Percentiles rank a stretch among this genome's conserved stretches.
Conservation (phyloP, 1,284 basidiomycete genomes). For the Irpex sp. region DNA sequence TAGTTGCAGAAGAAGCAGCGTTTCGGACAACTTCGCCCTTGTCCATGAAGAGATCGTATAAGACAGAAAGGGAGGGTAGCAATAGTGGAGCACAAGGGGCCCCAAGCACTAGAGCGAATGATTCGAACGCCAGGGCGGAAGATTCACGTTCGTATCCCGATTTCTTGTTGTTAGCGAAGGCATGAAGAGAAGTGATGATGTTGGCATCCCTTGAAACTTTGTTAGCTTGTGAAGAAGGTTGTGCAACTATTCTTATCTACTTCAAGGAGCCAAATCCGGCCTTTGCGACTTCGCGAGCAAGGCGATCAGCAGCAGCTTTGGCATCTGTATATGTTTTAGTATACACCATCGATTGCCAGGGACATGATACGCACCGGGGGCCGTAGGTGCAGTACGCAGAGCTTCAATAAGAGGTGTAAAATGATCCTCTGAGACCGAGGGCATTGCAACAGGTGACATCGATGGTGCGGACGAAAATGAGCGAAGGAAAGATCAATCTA, state of each 20-base stretch:
- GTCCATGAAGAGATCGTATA: conserved; percentile 91
- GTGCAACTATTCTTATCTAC: conserved; percentile 37
- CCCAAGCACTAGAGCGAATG: conserved; percentile 71
- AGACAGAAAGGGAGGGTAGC: conserved; percentile 71
- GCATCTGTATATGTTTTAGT: conserved; percentile 49
- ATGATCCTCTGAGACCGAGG: conserved; percentile 37
- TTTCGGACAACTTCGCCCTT: conserved; percentile 91
- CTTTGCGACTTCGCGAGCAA: conserved; percentile 68
- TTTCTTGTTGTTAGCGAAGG: conserved; percentile 85
- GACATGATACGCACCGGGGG: conserved; percentile 48
- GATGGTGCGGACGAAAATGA: conserved; percentile 7
- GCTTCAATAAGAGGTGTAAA: conserved; percentile 59
- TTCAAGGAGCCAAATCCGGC: conserved; percentile 57
- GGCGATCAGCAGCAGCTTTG: conserved; percentile 73
- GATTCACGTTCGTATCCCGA: conserved; percentile 92
- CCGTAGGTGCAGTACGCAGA: conserved; percentile 67
- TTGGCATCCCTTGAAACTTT: conserved; percentile 47
- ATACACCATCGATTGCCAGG: neutral
- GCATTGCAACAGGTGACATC: conserved; percentile 58
- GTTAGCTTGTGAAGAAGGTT: neutral
- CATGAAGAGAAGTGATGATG: conserved; percentile 63
- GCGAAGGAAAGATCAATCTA: neutral
- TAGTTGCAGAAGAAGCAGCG: conserved; percentile 82
- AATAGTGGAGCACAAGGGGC: conserved; percentile 81
- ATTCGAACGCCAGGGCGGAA: conserved; percentile 82